These are phyloP conservation scores for Oenanthe javanica DNA, from an alignment of 140 eudicot genomes.

Conservation along the genomic window DNA sequence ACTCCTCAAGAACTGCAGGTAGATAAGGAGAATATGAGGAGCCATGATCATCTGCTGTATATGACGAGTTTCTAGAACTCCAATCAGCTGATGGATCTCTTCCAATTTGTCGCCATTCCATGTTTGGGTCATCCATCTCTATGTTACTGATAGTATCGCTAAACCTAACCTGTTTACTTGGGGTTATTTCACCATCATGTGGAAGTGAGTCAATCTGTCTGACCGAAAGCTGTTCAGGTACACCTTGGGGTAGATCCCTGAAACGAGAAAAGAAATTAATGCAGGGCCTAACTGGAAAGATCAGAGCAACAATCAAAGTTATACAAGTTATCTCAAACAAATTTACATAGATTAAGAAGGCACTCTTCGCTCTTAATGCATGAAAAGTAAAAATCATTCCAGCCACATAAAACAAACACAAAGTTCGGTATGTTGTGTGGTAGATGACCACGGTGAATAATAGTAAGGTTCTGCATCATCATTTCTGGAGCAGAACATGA, in stretches of 20 bases:
- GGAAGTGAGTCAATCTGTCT: slow-evolving; percentile 31
- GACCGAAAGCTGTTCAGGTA: slow-evolving; percentile 24
- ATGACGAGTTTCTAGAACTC: slow-evolving; percentile 44
- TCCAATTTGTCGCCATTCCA: slow-evolving; percentile 37
- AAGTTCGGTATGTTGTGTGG: background rate
- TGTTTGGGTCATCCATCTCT: slow-evolving; percentile 39
- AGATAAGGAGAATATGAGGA: slow-evolving; percentile 59
- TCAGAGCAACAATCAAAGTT: background rate
- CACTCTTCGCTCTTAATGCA: background rate
- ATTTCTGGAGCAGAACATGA: background rate
- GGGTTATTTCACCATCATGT: slow-evolving; percentile 37
- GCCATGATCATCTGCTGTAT: slow-evolving; percentile 64
- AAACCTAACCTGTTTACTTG: slow-evolving; percentile 67
- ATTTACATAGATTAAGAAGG: background rate
- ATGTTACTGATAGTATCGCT: slow-evolving; percentile 55
- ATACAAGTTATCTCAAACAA: background rate
- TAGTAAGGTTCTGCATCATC: background rate
- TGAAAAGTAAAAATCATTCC: background rate
- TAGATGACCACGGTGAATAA: background rate
- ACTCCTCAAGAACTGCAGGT: slow-evolving; percentile 84
- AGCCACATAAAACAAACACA: background rate
- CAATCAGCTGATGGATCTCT: slow-evolving; percentile 50
- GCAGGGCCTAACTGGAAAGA: background rate
- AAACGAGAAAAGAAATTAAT: slow-evolving; percentile 8
- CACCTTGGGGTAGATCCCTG: slow-evolving; percentile 46